Percentiles rank a stretch among this genome's conserved stretches.
Conservation (phyloP, 345 rosid genomes). For the Aurinia saxatilis region DNA sequence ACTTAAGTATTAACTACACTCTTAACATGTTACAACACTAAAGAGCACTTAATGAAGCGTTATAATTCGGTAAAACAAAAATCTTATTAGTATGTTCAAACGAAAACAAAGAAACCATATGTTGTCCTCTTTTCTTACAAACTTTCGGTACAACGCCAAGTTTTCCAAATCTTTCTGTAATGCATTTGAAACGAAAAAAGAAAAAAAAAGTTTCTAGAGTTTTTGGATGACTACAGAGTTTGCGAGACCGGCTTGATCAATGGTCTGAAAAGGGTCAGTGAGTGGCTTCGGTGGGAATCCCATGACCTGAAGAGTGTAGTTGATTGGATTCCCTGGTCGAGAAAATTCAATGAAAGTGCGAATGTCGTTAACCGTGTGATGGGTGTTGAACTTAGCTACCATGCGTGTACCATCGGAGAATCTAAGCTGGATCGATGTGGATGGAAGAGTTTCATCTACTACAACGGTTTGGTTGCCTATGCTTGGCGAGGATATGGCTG, state of each 20-base stretch:
- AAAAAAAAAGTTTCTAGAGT: conserved; percentile 32
- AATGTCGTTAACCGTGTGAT: conserved; percentile 60
- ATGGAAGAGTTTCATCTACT: conserved; percentile 55
- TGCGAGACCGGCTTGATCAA: conserved; percentile 76
- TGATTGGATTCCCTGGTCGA: conserved; percentile 46
- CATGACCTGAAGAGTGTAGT: conserved; percentile 80
- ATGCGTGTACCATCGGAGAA: conserved; percentile 73
- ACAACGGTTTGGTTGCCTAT: conserved; percentile 28
- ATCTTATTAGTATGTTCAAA: background rate
- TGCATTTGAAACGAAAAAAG: background rate
- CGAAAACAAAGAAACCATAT: background rate
- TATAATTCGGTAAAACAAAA: background rate
- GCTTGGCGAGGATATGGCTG: background rate
- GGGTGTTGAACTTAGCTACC: conserved; percentile 53
- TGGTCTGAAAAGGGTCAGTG: conserved; percentile 46
- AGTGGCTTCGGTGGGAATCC: conserved; percentile 96
- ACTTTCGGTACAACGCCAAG: background rate
- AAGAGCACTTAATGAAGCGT: background rate
- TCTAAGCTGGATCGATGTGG: conserved; percentile 75
- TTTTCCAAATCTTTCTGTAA: background rate
- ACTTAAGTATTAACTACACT: background rate
- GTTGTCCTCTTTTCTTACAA: background rate
- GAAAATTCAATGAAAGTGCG: conserved; percentile 57
- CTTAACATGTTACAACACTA: no score
- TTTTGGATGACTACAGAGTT: conserved; percentile 87